Evolutionary conservation across 2,329 filamentous ascomycete genomes (phyloP), one percentile per base, ranked within the genome.

Genomic region (Talaromyces piceae): DNA sequence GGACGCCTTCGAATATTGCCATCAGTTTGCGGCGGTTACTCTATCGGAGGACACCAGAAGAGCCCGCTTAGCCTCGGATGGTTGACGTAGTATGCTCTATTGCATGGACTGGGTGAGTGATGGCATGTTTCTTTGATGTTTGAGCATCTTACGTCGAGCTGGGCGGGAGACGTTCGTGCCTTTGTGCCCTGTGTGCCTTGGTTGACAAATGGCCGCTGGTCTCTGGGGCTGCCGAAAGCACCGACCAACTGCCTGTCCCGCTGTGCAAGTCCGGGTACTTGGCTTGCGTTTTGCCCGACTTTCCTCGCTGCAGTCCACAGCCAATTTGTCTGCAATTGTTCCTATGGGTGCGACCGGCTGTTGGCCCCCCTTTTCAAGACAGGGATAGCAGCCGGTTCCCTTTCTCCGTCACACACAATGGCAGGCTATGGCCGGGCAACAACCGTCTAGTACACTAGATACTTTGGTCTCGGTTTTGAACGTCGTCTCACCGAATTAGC

Each of bases 1-100:
- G 30, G 25, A 49, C 41, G 41, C 41, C 51, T 53, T 33, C 43
- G 31, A n/a, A 39, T 45, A 39, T 26, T 37, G 37, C 47, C 28
- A 28, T n/a, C 28, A 22, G 20, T 41, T 33, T 46, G 41, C 33
- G 28, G 27, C 28, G 50, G 50, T 48, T 39, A 43, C 39, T 16
- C 27, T 18, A 28, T 39, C 27, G 23, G 13, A 28, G 11, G 11
- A 43, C 33, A 26, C 37, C 31, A 41, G 33, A 26, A 48, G 11
- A 45, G 37, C 26, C 27, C 50, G 41, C 45, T 52, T 39, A 52
- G 33, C 23, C 30, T 47, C 41, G 45, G 45, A 26, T 18, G 27
- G 16, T 28, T 44, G 30, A 45, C 39, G 18, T 48, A 45, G n/a
- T 41, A 25, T n/a, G 16, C 3, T 23, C 9, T 18, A 20, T 20